A percentile compares a stretch with the other conserved stretches of the same genome.
phyloP scores from a whole-genome alignment of 192 early-diverging fungal species.

The Mortierella claussenii region DNA sequence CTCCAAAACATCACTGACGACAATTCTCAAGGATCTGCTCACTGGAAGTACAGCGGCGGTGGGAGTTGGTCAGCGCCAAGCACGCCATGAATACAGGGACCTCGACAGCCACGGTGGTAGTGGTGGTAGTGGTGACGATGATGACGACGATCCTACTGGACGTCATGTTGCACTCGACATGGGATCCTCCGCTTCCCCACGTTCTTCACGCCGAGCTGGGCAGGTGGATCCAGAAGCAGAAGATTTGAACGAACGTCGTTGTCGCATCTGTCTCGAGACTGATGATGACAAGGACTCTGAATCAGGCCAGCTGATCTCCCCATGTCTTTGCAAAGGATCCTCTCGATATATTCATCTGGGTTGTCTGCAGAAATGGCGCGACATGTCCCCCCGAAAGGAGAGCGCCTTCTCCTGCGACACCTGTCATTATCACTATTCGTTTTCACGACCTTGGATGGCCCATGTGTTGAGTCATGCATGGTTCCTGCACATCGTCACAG shows the following conservation, averaged over 20 bases:
- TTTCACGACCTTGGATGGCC: constrained; percentile 23
- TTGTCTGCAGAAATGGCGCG: constrained; percentile 39
- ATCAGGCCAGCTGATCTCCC: constrained; percentile 26
- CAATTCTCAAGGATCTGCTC: too few species aligned
- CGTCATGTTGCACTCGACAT: not conserved
- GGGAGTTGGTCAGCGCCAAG: too few species aligned
- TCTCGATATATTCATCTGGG: constrained; percentile 36
- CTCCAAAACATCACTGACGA: too few species aligned
- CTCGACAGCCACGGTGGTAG: not conserved
- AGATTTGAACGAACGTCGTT: constrained; percentile 24
- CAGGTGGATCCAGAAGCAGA: too few species aligned
- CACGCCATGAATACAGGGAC: not conserved
- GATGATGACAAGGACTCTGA: constrained; percentile 17
- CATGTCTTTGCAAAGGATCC: constrained; percentile 42
- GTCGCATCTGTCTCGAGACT: constrained; percentile 45
- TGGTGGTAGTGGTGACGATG: not conserved
- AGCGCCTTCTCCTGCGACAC: constrained; percentile 28
- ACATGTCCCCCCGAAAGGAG: constrained; percentile 8
- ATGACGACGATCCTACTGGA: not conserved
- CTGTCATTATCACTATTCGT: constrained; percentile 45
- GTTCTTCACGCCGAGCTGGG: too few species aligned
- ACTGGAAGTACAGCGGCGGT: too few species aligned
- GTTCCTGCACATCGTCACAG: constrained; percentile 16
- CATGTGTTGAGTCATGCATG: constrained; percentile 11
- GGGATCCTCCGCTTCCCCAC: not conserved